Evolutionary conservation across 177 flowering plant species (phyloP).

Genomic region (Telopea speciosissima): DNA sequence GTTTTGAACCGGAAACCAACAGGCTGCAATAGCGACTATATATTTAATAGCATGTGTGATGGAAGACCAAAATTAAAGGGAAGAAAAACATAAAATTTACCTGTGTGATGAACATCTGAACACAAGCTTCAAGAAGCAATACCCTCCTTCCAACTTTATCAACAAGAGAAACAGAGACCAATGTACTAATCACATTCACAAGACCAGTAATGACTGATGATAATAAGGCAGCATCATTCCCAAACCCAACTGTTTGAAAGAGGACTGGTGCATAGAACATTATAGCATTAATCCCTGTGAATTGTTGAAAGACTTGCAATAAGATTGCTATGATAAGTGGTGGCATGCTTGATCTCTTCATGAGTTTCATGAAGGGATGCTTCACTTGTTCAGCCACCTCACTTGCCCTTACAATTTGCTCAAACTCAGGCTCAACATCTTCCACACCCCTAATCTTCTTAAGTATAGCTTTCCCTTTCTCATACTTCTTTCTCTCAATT

Average conservation of each 20-base stretch:
- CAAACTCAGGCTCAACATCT: conserved; percentile 33
- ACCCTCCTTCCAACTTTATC: conserved; percentile 15
- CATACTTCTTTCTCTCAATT: conserved; percentile 28
- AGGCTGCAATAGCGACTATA: no score
- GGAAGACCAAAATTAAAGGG: background rate
- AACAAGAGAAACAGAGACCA: conserved; percentile 7
- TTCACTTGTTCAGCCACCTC: conserved; percentile 2
- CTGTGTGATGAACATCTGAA: conserved; percentile 17
- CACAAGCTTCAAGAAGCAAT: conserved; percentile 14
- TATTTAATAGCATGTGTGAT: no score
- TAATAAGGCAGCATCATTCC: conserved; percentile 25
- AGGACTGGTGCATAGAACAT: conserved; percentile 22
- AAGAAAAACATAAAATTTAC: background rate
- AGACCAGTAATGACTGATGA: conserved; percentile 50
- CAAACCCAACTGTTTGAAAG: conserved; percentile 17
- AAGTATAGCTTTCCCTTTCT: conserved; percentile 23
- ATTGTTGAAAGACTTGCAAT: conserved; percentile 19
- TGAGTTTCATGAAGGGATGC: conserved; percentile 10
- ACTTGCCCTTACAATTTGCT: conserved; percentile 19
- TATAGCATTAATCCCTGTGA: conserved; percentile 21
- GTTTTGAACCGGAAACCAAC: no score
- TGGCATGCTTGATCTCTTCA: conserved; percentile 4
- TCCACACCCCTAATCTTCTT: conserved; percentile 36
- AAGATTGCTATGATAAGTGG: conserved; percentile 15
- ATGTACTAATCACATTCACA: conserved; percentile 8